Conservation (phyloP, 805 yeast genomes). For the Ogataea naganishii region DNA sequence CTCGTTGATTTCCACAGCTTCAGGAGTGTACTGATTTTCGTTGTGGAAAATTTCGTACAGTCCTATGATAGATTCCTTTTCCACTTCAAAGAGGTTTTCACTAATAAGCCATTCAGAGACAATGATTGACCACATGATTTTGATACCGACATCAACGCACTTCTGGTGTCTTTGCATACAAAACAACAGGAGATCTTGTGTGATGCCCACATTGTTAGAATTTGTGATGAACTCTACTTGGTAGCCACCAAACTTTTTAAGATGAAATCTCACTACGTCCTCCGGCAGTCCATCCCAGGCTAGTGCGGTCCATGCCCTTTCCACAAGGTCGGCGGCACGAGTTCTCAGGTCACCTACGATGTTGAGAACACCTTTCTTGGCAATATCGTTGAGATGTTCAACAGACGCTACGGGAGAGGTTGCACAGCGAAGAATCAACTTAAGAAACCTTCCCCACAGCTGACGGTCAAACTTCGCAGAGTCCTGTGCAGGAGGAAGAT, state of each 20-base stretch:
- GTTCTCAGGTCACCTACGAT: conserved; percentile 58
- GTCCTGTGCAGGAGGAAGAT: conserved; percentile 43
- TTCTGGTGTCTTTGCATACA: conserved; percentile 57
- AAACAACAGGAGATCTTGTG: conserved; percentile 57
- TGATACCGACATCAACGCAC: conserved; percentile 55
- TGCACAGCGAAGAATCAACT: conserved; percentile 46
- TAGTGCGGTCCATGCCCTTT: conserved; percentile 63
- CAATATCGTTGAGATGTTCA: conserved; percentile 63
- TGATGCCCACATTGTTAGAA: conserved; percentile 45
- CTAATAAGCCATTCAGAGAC: conserved; percentile 57
- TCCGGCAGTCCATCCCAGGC: conserved; percentile 55
- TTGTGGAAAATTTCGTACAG: conserved; percentile 56
- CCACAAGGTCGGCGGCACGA: conserved; percentile 45
- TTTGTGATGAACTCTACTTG: conserved; percentile 53
- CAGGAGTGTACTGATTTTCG: conserved; percentile 45
- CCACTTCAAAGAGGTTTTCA: conserved; percentile 50
- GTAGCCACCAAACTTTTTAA: conserved; percentile 57
- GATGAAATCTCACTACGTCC: conserved; percentile 47
- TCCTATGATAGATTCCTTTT: conserved; percentile 53
- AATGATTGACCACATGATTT: conserved; percentile 62
- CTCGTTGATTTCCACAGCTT: conserved; percentile 39
- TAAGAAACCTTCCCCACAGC: conserved; percentile 63
- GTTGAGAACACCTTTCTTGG: conserved; percentile 58
- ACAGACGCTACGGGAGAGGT: conserved; percentile 61
- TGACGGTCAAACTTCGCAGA: conserved; percentile 48